Base-by-base conservation (phyloP, 192 early-diverging fungal genomes). In the Rhizophagus prolifer region DNA sequence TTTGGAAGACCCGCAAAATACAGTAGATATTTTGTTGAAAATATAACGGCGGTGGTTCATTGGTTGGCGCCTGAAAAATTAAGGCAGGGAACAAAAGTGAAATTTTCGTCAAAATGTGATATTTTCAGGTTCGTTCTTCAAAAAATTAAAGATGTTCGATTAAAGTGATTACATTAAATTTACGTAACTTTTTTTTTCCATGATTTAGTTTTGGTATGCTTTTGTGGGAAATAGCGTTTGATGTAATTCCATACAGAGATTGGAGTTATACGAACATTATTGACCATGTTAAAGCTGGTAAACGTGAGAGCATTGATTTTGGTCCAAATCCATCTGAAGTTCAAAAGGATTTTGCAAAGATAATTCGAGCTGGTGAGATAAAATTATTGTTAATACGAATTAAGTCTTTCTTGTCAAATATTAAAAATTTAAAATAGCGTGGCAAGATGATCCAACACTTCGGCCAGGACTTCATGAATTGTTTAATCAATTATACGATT, bases 11-110 rank as follows among this genome's bases (percentile, higher is more conserved):
- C 47, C 1, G 46, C 54, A 19, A 72, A 72, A 21, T 50, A 72
- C 34, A 72, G 54, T 58, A 58, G 47, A 72, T 58, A 50, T 31
- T 50, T 58, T 50, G 54, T 72, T 21, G 54, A 72, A 36, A 67
- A 67, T 67, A 72, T 72, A 58, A 58, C 54, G 9, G 70, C 46
- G 4, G 47, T 61, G 19, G 58, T 74, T 13, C 54, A 58, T 41
- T 74, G 72, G 72, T 21, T 74, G 5, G 72, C 72, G 9, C 72
- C 72, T 16, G 72, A 74, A 44, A 74, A 74, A 60, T 38, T 74
- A 23, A 13, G 70, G 7, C 36, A 41, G 12, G 65, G 65, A 0
- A 70, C 44, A 12, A 70, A 70, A 47, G 23, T 47, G 26, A 58
- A 58, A 44, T 60, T 41, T 61, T 41, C 72, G 26, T 34, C 59